Conservation (phyloP, 179 eudicot genomes). For the Gypsophila paniculata region DNA sequence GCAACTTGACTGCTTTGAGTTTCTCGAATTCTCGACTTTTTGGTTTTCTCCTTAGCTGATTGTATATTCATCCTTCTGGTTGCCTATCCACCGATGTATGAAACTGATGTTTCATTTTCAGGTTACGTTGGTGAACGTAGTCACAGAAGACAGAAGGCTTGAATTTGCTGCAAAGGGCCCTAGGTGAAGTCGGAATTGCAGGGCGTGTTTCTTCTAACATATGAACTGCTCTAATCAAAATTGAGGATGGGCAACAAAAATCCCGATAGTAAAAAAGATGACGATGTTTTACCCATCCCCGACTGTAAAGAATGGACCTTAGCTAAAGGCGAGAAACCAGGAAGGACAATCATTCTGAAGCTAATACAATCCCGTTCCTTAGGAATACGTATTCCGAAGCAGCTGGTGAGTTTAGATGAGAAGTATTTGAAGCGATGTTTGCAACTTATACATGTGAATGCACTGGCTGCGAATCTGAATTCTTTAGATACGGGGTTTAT, state of each 20-base stretch:
- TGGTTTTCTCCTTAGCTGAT: not conserved
- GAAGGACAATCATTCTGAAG: constrained; percentile 32
- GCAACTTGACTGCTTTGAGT: not conserved
- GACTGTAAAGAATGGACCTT: constrained; percentile 27
- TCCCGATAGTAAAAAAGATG: constrained; percentile 33
- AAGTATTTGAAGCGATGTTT: constrained; percentile 63
- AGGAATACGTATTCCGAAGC: constrained; percentile 49
- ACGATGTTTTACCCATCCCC: constrained; percentile 15
- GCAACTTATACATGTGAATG: constrained; percentile 48
- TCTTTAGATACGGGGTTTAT: constrained; percentile 31
- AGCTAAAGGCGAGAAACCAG: constrained; percentile 31
- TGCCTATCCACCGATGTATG: constrained; percentile 15
- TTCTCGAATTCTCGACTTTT: not conserved
- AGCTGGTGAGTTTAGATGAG: constrained; percentile 61
- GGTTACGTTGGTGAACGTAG: not conserved
- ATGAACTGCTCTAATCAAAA: constrained; percentile 19
- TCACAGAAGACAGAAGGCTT: no score
- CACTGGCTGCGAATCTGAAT: constrained; percentile 27
- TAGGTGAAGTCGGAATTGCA: not conserved
- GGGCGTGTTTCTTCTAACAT: constrained; percentile 8
- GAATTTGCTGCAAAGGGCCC: constrained; percentile 4
- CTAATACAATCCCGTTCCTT: constrained; percentile 27
- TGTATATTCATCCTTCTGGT: constrained; percentile 5
- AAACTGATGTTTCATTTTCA: constrained; percentile 14
- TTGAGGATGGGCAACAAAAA: constrained; percentile 36